phyloP scores from a whole-genome alignment of 192 early-diverging fungal genomes.

The Kappamyces sp. region DNA sequence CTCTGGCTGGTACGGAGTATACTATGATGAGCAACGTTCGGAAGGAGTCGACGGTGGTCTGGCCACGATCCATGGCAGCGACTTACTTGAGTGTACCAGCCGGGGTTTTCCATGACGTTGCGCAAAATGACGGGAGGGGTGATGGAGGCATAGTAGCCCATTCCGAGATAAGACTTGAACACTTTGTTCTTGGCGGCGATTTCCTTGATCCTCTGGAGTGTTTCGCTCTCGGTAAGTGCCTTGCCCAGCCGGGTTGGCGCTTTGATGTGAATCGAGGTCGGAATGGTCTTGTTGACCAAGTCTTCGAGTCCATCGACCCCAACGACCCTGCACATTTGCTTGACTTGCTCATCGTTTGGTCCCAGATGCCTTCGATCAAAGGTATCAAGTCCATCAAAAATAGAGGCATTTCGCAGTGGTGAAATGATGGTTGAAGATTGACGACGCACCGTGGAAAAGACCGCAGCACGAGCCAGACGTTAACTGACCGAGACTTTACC shows the following conservation, averaged over 20 bases:
- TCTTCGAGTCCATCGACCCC: constrained; percentile 76
- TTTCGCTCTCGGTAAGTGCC: constrained; percentile 75
- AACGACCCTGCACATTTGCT: constrained; percentile 75
- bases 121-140: constrained; percentile 93
- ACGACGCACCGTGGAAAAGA: no score
- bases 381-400: constrained; percentile 44
- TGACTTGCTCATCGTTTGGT: constrained; percentile 65
- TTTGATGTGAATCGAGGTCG: constrained; percentile 68
- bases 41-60: neutral
- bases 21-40: constrained; percentile 46
- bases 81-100: constrained; percentile 92
- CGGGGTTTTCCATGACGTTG: constrained; percentile 97
- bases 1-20: constrained; percentile 99
- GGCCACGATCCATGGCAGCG: constrained; percentile 1
- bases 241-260: constrained; percentile 68
- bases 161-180: constrained; percentile 88
- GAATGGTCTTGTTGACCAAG: constrained; percentile 78
- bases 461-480: no score
- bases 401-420: neutral
- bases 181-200: constrained; percentile 92
- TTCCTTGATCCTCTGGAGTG: constrained; percentile 71
- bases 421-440: no score
- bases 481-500: no score
- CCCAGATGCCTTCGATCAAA: constrained; percentile 77
- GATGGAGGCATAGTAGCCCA: constrained; percentile 88